Evolutionary conservation across 768 basidiomycete species (phyloP).

Genomic region (Lactarius pseudohatsudake): DNA sequence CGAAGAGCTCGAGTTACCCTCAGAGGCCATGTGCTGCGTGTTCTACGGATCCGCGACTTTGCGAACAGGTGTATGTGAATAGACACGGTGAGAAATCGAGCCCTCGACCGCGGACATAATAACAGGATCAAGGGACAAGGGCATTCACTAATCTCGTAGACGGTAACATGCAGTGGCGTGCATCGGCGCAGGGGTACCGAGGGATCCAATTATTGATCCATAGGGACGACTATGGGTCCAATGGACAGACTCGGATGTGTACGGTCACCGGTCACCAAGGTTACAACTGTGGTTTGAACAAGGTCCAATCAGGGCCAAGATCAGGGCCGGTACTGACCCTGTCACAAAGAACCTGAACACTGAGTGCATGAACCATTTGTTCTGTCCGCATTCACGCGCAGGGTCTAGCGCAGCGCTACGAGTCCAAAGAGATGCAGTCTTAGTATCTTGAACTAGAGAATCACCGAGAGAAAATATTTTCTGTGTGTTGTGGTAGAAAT

Average conservation of each 20-base stretch:
- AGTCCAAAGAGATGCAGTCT: background rate
- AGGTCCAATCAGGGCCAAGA: conserved; percentile 5
- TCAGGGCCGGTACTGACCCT: background rate
- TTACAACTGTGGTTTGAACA: conserved; percentile 2
- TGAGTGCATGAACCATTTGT: background rate
- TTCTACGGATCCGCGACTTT: background rate
- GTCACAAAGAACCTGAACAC: background rate
- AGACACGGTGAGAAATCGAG: background rate
- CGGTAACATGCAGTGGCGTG: background rate
- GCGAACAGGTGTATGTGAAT: background rate
- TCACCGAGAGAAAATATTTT: background rate
- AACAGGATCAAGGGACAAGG: conserved; percentile 10
- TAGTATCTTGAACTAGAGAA: background rate
- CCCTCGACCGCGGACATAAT: background rate
- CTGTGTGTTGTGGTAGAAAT: background rate
- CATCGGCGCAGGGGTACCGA: conserved; percentile 8
- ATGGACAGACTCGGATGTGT: background rate
- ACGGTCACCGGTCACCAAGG: conserved; percentile 2
- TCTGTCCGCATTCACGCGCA: background rate
- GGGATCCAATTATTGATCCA: conserved; percentile 4
- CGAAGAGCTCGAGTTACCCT: background rate
- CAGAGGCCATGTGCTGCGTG: background rate
- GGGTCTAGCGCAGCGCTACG: background rate
- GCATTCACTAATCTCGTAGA: background rate
- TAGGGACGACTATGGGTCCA: conserved; percentile 8